Evolutionary conservation across 2,329 filamentous ascomycete species (phyloP), one percentile per base, ranked within the genome.

Genomic region (Colletotrichum lentis): DNA sequence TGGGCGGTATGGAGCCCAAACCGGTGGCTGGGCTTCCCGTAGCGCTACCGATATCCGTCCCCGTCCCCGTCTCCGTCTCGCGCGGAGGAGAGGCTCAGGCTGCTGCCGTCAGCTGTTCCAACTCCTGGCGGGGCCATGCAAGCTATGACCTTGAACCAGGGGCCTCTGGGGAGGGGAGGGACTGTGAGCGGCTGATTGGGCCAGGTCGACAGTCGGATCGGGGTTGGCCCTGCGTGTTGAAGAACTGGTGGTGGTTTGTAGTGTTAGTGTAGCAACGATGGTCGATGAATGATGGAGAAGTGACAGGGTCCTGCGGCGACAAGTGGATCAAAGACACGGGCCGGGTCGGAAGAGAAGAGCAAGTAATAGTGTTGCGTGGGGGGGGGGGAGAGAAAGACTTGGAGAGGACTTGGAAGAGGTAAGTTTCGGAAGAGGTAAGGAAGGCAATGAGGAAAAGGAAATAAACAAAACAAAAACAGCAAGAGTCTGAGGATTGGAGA

Each of bases 171-270:
- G 27, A n/a, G 24, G 24, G 24, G 49, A 50, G 47, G 50, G 58
- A 37, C 63, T 55, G 53, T 14, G 47, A 44, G 47, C 46, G 35
- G 46, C 22, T 31, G 56, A 31, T 58, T 61, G 49, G 52, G 27
- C 44, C 31, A 41, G 18, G 12, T 64, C 31, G 7, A 35, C 31
- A 10, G 1, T 35, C 35, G 24, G 20, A 18, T 37, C 41, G 54
- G 57, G 44, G 43, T 53, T 55, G 58, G 44, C 35, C 31, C 41
- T 50, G 22, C 31, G 60, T 53, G 60, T 52, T 68, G 65, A 68
- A 68, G 65, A 68, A 68, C 65, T 68, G 65, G 65, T 68, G 62
- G 62, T 52, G 62, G 43, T 65, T 60, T 24, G 2, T 24, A n/a
- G n/a, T n/a, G n/a, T n/a, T n/a, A n/a, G n/a, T 55, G 62, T 65